Evolutionary conservation across 139 green algal genomes (phyloP).

Genomic region (Micromonas pusilla): DNA sequence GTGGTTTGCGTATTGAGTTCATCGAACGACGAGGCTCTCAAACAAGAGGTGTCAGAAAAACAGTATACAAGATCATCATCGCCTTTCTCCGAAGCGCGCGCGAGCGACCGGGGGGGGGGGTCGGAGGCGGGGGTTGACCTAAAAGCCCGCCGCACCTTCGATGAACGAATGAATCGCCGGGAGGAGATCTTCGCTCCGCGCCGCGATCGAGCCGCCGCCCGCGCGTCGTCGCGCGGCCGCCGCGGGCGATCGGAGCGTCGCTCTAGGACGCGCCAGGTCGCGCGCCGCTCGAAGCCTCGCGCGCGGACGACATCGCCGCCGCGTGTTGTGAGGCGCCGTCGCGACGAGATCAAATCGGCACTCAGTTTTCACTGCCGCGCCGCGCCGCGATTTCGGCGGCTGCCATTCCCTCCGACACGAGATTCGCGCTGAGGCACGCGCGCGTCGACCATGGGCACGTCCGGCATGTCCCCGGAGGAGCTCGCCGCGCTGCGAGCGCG

Average conservation of each 20-base stretch:
- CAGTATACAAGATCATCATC: constrained; percentile 14
- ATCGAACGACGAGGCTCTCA: constrained; percentile 8
- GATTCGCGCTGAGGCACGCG: not conserved
- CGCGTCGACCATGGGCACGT: not conserved
- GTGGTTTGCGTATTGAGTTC: constrained; percentile 18
- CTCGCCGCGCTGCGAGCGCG: not conserved
- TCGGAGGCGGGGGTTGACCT: not conserved
- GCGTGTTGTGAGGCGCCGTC: not conserved
- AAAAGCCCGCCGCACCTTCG: not conserved
- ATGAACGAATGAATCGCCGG: too few species aligned
- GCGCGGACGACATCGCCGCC: too few species aligned
- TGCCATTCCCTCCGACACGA: not conserved
- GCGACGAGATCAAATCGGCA: not conserved
- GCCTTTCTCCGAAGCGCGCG: not conserved
- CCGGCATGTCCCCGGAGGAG: not conserved
- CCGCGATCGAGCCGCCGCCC: too few species aligned
- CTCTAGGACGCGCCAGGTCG: too few species aligned
- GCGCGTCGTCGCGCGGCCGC: not conserved
- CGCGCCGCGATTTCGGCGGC: not conserved
- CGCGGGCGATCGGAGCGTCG: not conserved
- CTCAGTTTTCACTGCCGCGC: too few species aligned
- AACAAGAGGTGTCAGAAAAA: constrained; percentile 29
- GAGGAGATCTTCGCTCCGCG: too few species aligned
- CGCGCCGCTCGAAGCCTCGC: too few species aligned
- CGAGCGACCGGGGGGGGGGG: not conserved